Evolutionary conservation across 208 protist species (phyloP), one percentile per base, ranked within the genome.

Genomic region (Endotrypanum monterogeii): DNA sequence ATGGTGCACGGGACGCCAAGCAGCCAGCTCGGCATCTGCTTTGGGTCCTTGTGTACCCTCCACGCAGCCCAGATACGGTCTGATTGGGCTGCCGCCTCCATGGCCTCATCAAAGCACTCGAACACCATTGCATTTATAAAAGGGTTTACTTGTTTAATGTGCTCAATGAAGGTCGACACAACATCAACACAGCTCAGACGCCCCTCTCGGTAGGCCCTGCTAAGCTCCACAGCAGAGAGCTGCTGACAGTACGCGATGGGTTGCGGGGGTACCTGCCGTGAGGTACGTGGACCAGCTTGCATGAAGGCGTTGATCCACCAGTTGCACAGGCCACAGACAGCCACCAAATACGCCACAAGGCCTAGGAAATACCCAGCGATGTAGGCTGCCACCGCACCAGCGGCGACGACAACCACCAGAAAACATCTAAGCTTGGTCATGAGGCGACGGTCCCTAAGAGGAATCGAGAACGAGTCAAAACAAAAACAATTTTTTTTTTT

Each of bases 1-100:
- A 97, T 87, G 12, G 90, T 96, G 76, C 89, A 95, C 30, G 91
- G 91, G 20, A 96, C 90, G 32, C 94, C 94, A 65, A 91, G 85
- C 16, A 96, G 81, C 87, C 87, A 93, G 82, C 89, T 93, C 35
- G 90, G 89, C 73, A 77, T 86, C 46, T 81, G 79, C 41, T 76
- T 35, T 9, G 78, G 51, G 63, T 57, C 71, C 66, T 76, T 79
- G 69, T 90, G 78, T 14, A 30, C 67, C 65, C 90, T 90, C 89
- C 88, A 95, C 48, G 70, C 83, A 7, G 69, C 78, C 88, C 89
- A 94, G 37, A 83, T 67, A 41, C 68, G 67, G 69, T 96, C 91
- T 28, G 94, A 91, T 61, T 82, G 65, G 18, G 51, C 68, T 7
- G 91, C 90, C 28, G 81, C 37, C 70, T 35, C 67, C 72, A 89